Base-by-base conservation (phyloP, 768 basidiomycete species). In the Cystofilobasidium macerans region DNA sequence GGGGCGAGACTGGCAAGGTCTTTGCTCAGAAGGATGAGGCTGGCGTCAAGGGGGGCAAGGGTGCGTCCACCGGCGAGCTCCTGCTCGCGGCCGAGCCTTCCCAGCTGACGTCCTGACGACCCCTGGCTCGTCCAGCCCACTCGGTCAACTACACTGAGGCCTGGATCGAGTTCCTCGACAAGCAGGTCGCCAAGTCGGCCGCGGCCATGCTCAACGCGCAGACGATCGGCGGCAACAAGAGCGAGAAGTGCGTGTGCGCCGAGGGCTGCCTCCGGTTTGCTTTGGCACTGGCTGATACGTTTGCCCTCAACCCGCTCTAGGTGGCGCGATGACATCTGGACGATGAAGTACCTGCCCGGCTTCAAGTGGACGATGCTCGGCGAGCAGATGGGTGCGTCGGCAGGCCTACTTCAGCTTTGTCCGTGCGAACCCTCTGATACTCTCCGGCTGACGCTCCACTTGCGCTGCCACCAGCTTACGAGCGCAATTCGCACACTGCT, bases 321-420 rank as follows among this genome's bases (percentile, higher is more conserved):
- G 65, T 97, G 90, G 89, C 81, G 89, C 74, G 94, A 98, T 73
- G 95, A 99, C 70, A 85, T 99, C 11, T 99, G 95, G 95, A 97
- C 95, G 64, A 94, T 98, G 91, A 94, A 94, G 74, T 99, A 99
- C 75, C 79, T 99, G 65, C 93, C 93, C 12, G 87, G 85, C 72
- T 99, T 98, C 81, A 95, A 93, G 72, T 99, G 95, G 95, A 85
- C 87, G 76, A 95, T 95, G 94, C 79, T 99, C 66, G 93, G 90
- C 8, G 95, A 98, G 77, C 94, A 97, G 81, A 86, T 99, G 71
- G 91, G 94, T 94, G 74, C 75, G 92, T 81, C 22, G 7, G 42
- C 26, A 18, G 43, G 53, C 43, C n/a, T n/a, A n/a, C n/a, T n/a
- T n/a, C n/a, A n/a, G n/a, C n/a, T n/a, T n/a, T n/a, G n/a, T n/a